Evolutionary conservation across 768 basidiomycete genomes (phyloP).

Genomic region (Udeniomyces megalosporus): DNA sequence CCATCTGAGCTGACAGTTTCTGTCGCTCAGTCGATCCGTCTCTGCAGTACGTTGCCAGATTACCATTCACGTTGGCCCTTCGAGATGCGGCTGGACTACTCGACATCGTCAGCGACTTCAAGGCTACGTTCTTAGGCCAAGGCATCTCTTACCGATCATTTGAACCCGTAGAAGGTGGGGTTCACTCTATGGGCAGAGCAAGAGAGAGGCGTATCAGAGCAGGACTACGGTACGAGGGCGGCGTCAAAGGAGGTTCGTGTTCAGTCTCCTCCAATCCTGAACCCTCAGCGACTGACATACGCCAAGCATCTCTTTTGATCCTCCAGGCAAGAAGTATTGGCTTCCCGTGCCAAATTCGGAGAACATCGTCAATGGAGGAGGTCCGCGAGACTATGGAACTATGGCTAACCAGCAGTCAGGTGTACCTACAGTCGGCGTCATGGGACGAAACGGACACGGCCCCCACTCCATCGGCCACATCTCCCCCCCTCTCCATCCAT

Average conservation of each 20-base stretch:
- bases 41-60: constrained; percentile 35
- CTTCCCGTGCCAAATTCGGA: constrained; percentile 47
- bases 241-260: constrained; percentile 42
- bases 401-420: not conserved
- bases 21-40: not conserved
- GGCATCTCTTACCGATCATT: constrained; percentile 94
- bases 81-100: constrained; percentile 72
- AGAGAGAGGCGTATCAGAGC: constrained; percentile 76
- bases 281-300: not conserved
- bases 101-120: constrained; percentile 75
- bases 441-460: constrained; percentile 2
- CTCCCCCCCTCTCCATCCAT: not conserved
- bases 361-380: constrained; percentile 9
- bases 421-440: not conserved
- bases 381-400: constrained; percentile 7
- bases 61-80: constrained; percentile 73
- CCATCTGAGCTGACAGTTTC: not conserved
- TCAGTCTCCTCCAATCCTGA: not conserved
- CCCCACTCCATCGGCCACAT: constrained; percentile 1
- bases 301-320: not conserved
- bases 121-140: constrained; percentile 63
- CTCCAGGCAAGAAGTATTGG: constrained; percentile 60
- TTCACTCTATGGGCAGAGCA: constrained; percentile 67
- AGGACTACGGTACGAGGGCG: constrained; percentile 74
- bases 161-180: constrained; percentile 82